phyloP scores from a whole-genome alignment of 2,329 filamentous ascomycete genomes.

The Alternaria sp. region DNA sequence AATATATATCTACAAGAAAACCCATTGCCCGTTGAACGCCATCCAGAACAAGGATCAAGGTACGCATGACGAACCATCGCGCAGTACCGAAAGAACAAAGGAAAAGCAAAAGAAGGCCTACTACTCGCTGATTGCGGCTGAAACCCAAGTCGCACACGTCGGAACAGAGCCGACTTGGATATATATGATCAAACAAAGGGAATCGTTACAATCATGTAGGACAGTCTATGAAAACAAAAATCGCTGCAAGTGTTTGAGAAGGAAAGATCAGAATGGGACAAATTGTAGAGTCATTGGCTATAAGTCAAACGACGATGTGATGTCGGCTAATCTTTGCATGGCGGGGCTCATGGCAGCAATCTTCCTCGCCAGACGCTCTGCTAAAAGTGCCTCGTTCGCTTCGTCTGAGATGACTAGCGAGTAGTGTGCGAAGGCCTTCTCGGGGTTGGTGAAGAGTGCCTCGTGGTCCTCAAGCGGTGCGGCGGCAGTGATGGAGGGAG shows the following conservation, averaged over 20 bases:
- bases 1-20: constrained; percentile 12
- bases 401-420: constrained; percentile 68
- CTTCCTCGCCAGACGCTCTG: constrained; percentile 44
- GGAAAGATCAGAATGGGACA: constrained; percentile 2
- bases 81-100: neutral
- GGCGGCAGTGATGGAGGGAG: constrained; percentile 50
- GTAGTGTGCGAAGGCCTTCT: constrained; percentile 68
- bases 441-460: constrained; percentile 58
- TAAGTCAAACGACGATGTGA: constrained; percentile 46
- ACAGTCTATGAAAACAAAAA: constrained; percentile 28
- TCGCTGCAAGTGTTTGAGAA: constrained; percentile 2
- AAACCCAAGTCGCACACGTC: constrained; percentile 6
- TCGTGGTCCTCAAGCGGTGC: constrained; percentile 38
- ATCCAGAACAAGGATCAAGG: neutral
- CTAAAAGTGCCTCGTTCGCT: constrained; percentile 40
- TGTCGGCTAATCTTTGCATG: constrained; percentile 40
- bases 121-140: constrained; percentile 1
- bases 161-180: constrained; percentile 18
- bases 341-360: constrained; percentile 43
- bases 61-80: constrained; percentile 2
- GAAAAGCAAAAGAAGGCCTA: constrained; percentile 7
- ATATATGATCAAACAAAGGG: constrained; percentile 32
- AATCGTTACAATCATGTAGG: constrained; percentile 39
- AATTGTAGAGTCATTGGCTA: constrained; percentile 16
- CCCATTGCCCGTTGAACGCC: constrained; percentile 7